Base-by-base conservation (phyloP, 306 rosid species). In the Lablab purpureus region DNA sequence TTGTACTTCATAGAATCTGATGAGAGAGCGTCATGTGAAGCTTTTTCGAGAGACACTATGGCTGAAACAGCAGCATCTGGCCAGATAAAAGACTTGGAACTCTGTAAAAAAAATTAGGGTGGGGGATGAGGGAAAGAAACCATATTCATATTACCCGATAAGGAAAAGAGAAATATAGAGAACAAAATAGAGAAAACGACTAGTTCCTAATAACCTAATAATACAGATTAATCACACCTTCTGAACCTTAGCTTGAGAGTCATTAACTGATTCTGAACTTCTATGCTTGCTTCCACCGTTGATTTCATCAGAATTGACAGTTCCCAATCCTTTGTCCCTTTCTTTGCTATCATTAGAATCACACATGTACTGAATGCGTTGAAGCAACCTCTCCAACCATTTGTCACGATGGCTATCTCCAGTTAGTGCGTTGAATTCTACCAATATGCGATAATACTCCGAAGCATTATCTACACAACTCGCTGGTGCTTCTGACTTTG, bases 381-480 rank as follows among this genome's bases (percentile, higher is more conserved):
- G 86, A 73, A 96, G 88, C 84, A 93, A 89, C 80, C 81, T 90
- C 88, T 91, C 97, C 92, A 91, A 78, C 94, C 99, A 91, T 90
- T 75, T 93, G 84, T 96, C 99, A 22, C 99, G 96, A 78, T 76
- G 90, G 27, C 78, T 49, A 17, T 96, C 93, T 37, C 98, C 93
- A 15, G 93, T 93, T 74, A 93, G 81, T 34, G 72, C 93, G 7
- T 88, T 84, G 64, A 82, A 89, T 40, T 73, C 82, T 22, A 50
- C 85, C 81, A 96, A 84, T 83, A 90, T 82, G 60, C 49, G 17
- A 72, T 89, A 80, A 76, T 88, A 46, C 88, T 91, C 96, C 3
- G 98, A 88, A 63, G 84, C 73, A 60, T 64, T 89, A 56, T 41
- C 43, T 27, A 73, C 32, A 80, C 89, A 79, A 62, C 90, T 93